These are phyloP conservation scores for Phytopythium chamaehyphon DNA, from an alignment of 352 stramenopile species.

Conservation along the genomic window DNA sequence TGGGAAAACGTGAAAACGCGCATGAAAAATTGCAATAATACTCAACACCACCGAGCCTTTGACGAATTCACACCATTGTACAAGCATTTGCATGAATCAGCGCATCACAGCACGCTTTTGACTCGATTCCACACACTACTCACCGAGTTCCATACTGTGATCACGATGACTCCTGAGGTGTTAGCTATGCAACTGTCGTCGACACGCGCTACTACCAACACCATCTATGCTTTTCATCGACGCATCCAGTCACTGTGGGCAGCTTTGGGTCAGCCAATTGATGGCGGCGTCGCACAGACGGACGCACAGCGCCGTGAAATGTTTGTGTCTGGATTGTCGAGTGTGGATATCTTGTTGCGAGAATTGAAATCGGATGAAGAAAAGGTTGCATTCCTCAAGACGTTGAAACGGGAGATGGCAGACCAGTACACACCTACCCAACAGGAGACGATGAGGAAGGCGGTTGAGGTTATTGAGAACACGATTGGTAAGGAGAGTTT, in stretches of 20 bases:
- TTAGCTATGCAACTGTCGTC: neutral
- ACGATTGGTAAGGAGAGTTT: neutral
- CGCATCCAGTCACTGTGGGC: neutral
- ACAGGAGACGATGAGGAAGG: neutral
- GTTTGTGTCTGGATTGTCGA: no score
- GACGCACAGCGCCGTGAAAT: neutral
- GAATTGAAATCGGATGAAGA: no score
- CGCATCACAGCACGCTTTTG: neutral
- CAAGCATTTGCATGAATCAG: neutral
- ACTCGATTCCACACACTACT: neutral
- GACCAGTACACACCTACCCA: no score
- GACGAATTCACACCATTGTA: neutral
- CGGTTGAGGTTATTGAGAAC: slow-evolving; percentile 1
- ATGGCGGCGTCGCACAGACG: no score
- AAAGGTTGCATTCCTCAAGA: no score
- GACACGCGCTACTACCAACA: neutral
- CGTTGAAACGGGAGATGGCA: no score
- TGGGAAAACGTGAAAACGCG: no score
- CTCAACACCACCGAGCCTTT: no score
- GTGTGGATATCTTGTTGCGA: no score
- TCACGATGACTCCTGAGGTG: neutral
- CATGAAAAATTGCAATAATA: no score
- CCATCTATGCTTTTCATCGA: neutral
- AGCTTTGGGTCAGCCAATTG: neutral
- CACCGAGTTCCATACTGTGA: neutral